phyloP scores from a whole-genome alignment of 495 filamentous ascomycete species.

The Hyaloscypha hepaticicola region DNA sequence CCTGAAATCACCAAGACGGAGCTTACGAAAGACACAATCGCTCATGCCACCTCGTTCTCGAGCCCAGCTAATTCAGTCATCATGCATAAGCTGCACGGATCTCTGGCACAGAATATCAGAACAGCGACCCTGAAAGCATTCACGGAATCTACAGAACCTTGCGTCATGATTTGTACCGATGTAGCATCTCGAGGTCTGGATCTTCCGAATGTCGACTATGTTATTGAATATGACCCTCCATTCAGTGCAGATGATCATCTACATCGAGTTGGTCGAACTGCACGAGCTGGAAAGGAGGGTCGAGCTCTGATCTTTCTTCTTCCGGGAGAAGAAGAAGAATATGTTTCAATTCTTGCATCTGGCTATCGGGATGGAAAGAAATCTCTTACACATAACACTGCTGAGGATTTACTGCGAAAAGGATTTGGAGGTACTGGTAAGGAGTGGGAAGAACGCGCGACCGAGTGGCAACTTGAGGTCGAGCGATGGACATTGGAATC shows the following conservation, averaged over 20 bases:
- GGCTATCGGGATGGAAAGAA: conserved; percentile 31
- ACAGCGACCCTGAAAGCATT: conserved; percentile 82
- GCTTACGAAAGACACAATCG: conserved; percentile 50
- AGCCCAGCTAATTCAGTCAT: conserved; percentile 50
- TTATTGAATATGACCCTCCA: conserved; percentile 92
- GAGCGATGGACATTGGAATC: conserved; percentile 70
- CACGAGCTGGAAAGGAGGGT: conserved; percentile 86
- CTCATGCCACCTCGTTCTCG: conserved; percentile 49
- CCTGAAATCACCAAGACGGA: conserved; percentile 25
- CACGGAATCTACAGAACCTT: conserved; percentile 60
- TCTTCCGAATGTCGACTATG: conserved; percentile 87
- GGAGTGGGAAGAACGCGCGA: conserved; percentile 69
- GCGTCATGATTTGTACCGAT: conserved; percentile 88
- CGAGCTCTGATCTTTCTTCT: conserved; percentile 85
- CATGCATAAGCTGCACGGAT: conserved; percentile 88
- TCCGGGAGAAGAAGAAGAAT: conserved; percentile 87
- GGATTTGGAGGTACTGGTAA: conserved; percentile 45
- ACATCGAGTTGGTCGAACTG: conserved; percentile 92
- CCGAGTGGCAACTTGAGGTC: conserved; percentile 72
- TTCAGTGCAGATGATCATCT: conserved; percentile 89
- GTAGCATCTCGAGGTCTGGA: conserved; percentile 94
- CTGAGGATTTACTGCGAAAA: conserved; percentile 53
- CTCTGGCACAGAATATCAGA: conserved; percentile 82
- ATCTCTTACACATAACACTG: conserved; percentile 42
- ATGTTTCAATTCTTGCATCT: conserved; percentile 65